phyloP scores from a whole-genome alignment of 805 yeast species.

The Metschnikowia borealis region DNA sequence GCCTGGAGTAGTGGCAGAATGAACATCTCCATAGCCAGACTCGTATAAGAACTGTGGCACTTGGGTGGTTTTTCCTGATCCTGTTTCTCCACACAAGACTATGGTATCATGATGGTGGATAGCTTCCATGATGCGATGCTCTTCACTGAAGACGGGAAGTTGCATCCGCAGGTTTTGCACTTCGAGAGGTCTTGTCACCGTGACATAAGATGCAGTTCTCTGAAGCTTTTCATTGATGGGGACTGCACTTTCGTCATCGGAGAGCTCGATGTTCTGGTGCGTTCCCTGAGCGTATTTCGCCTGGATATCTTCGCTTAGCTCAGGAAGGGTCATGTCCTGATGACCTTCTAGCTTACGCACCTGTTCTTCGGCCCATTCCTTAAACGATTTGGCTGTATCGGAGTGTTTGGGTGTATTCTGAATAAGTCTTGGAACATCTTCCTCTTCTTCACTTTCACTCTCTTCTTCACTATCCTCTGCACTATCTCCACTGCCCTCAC shows the following conservation, averaged over 20 bases:
- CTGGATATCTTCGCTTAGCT: conserved; percentile 46
- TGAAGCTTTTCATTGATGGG: conserved; percentile 51
- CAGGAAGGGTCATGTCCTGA: conserved; percentile 39
- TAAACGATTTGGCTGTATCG: conserved; percentile 54
- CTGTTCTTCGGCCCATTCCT: conserved; percentile 83
- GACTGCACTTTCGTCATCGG: conserved; percentile 57
- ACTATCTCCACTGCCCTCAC: not conserved
- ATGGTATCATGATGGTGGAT: conserved; percentile 87
- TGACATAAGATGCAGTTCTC: conserved; percentile 64
- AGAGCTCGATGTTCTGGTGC: conserved; percentile 47
- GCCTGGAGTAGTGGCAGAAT: conserved; percentile 60
- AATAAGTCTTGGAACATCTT: conserved; percentile 30
- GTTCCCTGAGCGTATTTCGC: conserved; percentile 55
- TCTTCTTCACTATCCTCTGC: conserved; percentile 26
- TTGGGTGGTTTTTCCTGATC: conserved; percentile 98
- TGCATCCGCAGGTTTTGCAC: conserved; percentile 66
- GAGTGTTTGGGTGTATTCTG: conserved; percentile 44
- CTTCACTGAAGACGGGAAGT: conserved; percentile 87
- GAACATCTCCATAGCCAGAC: conserved; percentile 79
- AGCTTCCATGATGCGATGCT: conserved; percentile 93
- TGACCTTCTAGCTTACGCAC: conserved; percentile 62
- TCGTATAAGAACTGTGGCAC: conserved; percentile 95
- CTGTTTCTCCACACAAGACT: conserved; percentile 95
- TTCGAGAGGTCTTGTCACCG: conserved; percentile 59
- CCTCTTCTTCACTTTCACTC: conserved; percentile 27